Percentiles rank a stretch among this genome's conserved stretches.
Evolutionary conservation across 495 filamentous ascomycete species (phyloP).

Genomic region (Penicillium paradoxum): DNA sequence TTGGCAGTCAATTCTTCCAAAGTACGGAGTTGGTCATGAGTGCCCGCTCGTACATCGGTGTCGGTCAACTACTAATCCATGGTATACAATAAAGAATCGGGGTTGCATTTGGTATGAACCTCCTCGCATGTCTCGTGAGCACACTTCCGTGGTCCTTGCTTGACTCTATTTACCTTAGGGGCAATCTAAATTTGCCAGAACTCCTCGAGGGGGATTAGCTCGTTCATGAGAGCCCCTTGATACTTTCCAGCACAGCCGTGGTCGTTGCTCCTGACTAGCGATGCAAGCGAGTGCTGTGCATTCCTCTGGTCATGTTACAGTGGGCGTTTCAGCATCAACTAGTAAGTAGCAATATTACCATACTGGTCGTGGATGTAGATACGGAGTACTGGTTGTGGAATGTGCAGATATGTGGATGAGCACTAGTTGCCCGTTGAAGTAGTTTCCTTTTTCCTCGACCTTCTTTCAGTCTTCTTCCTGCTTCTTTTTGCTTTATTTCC

Average conservation of each 20-base stretch:
- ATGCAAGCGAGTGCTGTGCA: slow-evolving; percentile 13
- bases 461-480: background rate
- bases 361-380: background rate
- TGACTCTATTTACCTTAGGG: slow-evolving; percentile 30
- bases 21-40: background rate
- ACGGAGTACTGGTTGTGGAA: slow-evolving; percentile 4
- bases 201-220: slow-evolving; percentile 10
- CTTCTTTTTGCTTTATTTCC: background rate
- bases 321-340: slow-evolving; percentile 20
- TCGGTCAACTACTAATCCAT: background rate
- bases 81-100: background rate
- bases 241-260: slow-evolving; percentile 3
- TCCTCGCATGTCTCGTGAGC: slow-evolving; percentile 30
- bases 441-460: background rate
- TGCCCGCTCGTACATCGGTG: background rate
- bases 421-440: background rate
- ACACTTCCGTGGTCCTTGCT: slow-evolving; percentile 34
- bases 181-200: slow-evolving; percentile 5
- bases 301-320: slow-evolving; percentile 1
- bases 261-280: slow-evolving; percentile 25
- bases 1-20: background rate
- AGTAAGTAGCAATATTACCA: background rate
- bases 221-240: slow-evolving; percentile 19
- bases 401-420: slow-evolving; percentile 11
- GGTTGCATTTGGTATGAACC: background rate